Evolutionary conservation across 306 rosid genomes (phyloP).

Genomic region (Cucumis hystrix): DNA sequence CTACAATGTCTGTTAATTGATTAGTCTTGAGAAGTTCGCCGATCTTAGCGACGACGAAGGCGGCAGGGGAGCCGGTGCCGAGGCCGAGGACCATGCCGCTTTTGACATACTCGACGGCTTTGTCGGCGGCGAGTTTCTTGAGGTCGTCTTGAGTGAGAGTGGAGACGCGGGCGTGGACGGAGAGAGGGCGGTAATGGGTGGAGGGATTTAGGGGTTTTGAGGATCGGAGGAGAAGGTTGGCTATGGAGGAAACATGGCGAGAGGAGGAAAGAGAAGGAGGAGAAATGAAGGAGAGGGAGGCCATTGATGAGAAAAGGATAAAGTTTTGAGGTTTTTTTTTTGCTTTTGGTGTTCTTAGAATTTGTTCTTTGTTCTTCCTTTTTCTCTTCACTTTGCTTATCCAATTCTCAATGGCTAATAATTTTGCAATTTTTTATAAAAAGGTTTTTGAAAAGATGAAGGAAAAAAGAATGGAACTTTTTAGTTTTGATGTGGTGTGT

Average conservation of each 20-base stretch:
- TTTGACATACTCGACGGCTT: slow-evolving; percentile 66
- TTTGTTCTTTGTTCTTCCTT: background rate
- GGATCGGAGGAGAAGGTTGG: slow-evolving; percentile 21
- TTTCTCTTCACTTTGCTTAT: background rate
- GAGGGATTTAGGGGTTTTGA: slow-evolving; percentile 28
- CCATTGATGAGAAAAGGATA: background rate
- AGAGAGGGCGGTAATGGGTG: slow-evolving; percentile 12
- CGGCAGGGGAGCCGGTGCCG: slow-evolving; percentile 81
- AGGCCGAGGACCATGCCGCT: slow-evolving; percentile 87
- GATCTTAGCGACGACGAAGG: slow-evolving; percentile 65
- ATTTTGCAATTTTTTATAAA: background rate
- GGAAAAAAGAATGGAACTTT: background rate
- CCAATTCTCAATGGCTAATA: background rate
- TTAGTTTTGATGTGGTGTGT: background rate
- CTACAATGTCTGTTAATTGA: slow-evolving; percentile 39
- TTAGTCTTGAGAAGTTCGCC: slow-evolving; percentile 63
- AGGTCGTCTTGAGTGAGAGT: slow-evolving; percentile 65
- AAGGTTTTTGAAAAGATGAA: background rate
- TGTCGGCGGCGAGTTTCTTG: slow-evolving; percentile 82
- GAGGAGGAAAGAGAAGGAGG: slow-evolving; percentile 42
- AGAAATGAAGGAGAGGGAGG: slow-evolving; percentile 30
- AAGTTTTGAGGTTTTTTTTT: no score
- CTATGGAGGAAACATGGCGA: slow-evolving; percentile 30
- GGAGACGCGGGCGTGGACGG: slow-evolving; percentile 34
- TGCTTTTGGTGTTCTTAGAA: no score